Evolutionary conservation across 805 yeast genomes (phyloP).

Genomic region (Hanseniaspora mollemarum): DNA sequence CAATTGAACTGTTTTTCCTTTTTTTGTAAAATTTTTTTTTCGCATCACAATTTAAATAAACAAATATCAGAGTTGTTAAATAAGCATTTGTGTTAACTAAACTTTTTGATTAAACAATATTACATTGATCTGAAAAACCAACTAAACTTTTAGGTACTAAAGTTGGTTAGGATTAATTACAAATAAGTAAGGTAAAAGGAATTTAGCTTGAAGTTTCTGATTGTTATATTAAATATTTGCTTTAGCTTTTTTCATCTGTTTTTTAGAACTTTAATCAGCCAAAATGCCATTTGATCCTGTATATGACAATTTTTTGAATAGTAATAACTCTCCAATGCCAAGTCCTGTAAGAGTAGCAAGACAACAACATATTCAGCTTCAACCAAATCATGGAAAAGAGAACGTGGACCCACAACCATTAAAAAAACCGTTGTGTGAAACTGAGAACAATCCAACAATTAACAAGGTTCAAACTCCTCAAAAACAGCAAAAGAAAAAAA

Average conservation of each 20-base stretch:
- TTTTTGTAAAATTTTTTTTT: slow-evolving; percentile 9
- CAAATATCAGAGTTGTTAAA: not conserved
- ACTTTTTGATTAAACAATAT: too few relatives aligned
- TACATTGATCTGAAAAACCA: too few relatives aligned
- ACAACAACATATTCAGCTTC: not conserved
- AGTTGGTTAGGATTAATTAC: too few relatives aligned
- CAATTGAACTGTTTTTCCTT: slow-evolving; percentile 2
- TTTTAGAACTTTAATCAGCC: not conserved
- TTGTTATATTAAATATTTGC: too few relatives aligned
- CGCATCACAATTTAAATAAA: slow-evolving; percentile 7
- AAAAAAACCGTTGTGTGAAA: not conserved
- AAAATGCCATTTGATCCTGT: slow-evolving; percentile 15
- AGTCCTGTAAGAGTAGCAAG: slow-evolving; percentile 13
- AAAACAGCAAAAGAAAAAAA: slow-evolving; percentile 46
- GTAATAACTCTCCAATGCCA: slow-evolving; percentile 13
- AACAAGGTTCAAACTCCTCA: slow-evolving; percentile 24
- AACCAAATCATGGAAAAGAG: slow-evolving; percentile 19
- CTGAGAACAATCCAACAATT: slow-evolving; percentile 17
- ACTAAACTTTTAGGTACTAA: too few relatives aligned
- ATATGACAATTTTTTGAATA: slow-evolving; percentile 12
- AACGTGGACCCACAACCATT: slow-evolving; percentile 18
- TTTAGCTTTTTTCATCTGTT: too few relatives aligned
- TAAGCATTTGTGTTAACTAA: too few relatives aligned
- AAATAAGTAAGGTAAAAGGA: too few relatives aligned
- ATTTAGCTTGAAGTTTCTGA: too few relatives aligned